These are phyloP conservation scores for Fusarium sp. DNA, from an alignment of 2,329 filamentous ascomycete genomes.

Conservation along the genomic window DNA sequence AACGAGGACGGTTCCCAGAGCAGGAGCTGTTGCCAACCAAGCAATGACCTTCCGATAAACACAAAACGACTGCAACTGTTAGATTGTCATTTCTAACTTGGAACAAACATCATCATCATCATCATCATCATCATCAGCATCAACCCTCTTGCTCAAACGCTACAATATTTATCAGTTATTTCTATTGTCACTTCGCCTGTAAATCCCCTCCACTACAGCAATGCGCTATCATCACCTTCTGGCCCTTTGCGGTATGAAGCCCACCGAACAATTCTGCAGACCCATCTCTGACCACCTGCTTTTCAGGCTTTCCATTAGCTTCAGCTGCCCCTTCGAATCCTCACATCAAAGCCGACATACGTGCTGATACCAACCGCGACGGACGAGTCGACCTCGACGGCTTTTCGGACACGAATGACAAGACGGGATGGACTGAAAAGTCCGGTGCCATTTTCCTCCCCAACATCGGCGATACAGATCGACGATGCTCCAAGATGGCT, in stretches of 20 bases:
- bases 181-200: not conserved
- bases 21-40: not conserved
- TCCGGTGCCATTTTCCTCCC: conserved; percentile 49
- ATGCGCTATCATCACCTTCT: not conserved
- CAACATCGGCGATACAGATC: conserved; percentile 47
- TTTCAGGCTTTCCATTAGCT: not conserved
- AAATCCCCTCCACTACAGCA: not conserved
- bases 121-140: not conserved
- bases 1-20: not conserved
- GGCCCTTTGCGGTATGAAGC: not conserved
- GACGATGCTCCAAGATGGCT: conserved; percentile 40
- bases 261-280: rapidly evolving
- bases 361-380: conserved; percentile 50
- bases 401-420: conserved; percentile 30
- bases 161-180: not conserved
- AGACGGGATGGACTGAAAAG: conserved; percentile 33
- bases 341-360: conserved; percentile 10
- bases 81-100: not conserved
- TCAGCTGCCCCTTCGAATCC: not conserved
- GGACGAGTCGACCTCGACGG: conserved; percentile 40
- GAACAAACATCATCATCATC: not conserved
- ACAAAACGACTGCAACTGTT: not conserved
- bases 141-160: not conserved
- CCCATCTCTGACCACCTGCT: not conserved
- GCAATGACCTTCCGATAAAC: not conserved